Base-by-base conservation (phyloP, 2,329 filamentous ascomycete species). In the Microdochium paspali region DNA sequence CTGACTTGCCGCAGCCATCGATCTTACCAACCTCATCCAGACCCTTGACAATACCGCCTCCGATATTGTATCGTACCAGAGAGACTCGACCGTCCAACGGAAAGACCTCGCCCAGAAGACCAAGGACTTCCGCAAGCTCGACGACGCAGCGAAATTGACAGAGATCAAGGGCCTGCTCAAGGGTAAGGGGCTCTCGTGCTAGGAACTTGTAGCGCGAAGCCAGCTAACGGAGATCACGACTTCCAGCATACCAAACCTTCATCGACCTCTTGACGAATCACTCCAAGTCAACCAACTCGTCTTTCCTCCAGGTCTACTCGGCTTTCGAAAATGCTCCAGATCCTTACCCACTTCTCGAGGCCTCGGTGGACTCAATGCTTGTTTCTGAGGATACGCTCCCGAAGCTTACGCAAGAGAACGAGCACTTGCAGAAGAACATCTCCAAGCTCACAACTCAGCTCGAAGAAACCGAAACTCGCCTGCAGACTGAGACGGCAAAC, bases 31-130 rank as follows among this genome's bases (percentile, higher is more conserved):
- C 23, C 80, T 97, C 54, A 81, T 95, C 51, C 85, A 89, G 26
- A 87, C 79, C 54, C 83, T 98, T 53, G 93, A 98, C 67, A 85
- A 84, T 50, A 91, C 90, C 3, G 93, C 93, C n/a, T 91, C 90
- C 10, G 93, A 97, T 59, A 89, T 98, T 52, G 89, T 97, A 46
- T 74, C 86, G 44, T 90, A 95, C 63, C 94, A 98, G 63, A 81
- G 90, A 58, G 93, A 97, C 66, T 88, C 91, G n/a, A 85, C 95
- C 4, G 84, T 96, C 1, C 91, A 98, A 64, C 80, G 93, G 46
- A 98, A 98, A 63, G 94, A 98, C 51, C 74, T 98, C 20, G 93
- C 94, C n/a, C 90, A 96, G 62, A 97, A 96, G 74, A 98, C 93
- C 1, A 98, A 98, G 61, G 91, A 97, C 59, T 98, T 97, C 58